These are phyloP conservation scores for Bryoerythrophyllum caledonicum DNA, from an alignment of 225 moss, liverwort and hornwort genomes.

Conservation along the genomic window DNA sequence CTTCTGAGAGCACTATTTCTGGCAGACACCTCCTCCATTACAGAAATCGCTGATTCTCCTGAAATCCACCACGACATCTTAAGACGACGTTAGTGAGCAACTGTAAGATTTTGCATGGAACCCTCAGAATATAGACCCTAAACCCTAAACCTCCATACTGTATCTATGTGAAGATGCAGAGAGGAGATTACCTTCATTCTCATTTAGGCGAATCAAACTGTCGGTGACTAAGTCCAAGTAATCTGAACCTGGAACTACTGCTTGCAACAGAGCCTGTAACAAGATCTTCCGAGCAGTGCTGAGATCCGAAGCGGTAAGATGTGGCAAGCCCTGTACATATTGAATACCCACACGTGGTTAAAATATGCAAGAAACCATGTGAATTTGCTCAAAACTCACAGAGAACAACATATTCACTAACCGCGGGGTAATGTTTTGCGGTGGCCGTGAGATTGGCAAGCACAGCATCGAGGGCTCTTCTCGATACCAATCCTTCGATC, in stretches of 20 bases:
- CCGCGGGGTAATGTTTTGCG: constrained; percentile 32
- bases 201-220: constrained; percentile 18
- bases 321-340: constrained; percentile 43
- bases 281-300: constrained; percentile 38
- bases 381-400: neutral
- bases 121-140: no score
- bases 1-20: constrained; percentile 44
- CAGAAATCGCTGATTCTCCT: constrained; percentile 26
- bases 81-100: neutral
- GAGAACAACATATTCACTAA: constrained; percentile 24
- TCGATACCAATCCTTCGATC: constrained; percentile 34
- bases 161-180: neutral
- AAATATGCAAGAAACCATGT: neutral
- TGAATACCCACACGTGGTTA: neutral
- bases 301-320: constrained; percentile 34
- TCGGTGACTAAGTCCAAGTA: constrained; percentile 34
- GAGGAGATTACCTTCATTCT: constrained; percentile 29
- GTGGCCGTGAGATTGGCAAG: constrained; percentile 39
- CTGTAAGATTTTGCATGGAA: constrained; percentile 2
- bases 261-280: constrained; percentile 45
- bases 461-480: constrained; percentile 30
- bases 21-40: constrained; percentile 37
- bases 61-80: constrained; percentile 8
- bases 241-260: constrained; percentile 40
- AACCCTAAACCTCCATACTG: no score